Percentiles rank a stretch among this genome's conserved stretches.
phyloP scores from a whole-genome alignment of 2,329 filamentous ascomycete species.

The Epichloe aotearoae region DNA sequence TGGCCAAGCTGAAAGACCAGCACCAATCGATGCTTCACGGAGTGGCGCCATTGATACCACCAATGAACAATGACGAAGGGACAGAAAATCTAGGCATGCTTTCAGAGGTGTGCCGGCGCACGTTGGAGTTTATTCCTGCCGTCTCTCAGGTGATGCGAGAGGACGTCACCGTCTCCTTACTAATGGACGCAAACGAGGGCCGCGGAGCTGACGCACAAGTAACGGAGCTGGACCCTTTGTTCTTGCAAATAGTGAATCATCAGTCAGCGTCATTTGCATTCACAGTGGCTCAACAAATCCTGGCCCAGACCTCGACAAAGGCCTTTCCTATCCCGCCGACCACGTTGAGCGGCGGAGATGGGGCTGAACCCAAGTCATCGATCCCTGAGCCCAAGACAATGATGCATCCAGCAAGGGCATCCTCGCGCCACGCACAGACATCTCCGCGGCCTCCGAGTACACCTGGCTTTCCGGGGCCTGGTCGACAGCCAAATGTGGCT shows the following conservation, averaged over 20 bases:
- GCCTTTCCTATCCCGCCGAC: slow-evolving; percentile 53
- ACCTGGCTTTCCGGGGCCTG: slow-evolving; percentile 40
- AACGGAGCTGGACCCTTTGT: slow-evolving; percentile 19
- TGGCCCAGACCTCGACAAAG: slow-evolving; percentile 61
- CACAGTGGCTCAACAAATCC: slow-evolving; percentile 60
- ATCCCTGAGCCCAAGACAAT: slow-evolving; percentile 58
- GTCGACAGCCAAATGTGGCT: slow-evolving; percentile 23
- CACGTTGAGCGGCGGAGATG: slow-evolving; percentile 31
- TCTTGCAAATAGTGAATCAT: slow-evolving; percentile 52
- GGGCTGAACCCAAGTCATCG: slow-evolving; percentile 45
- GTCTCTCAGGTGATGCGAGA: slow-evolving; percentile 67
- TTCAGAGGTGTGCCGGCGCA: slow-evolving; percentile 74
- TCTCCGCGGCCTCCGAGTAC: slow-evolving; percentile 28
- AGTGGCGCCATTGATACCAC: slow-evolving; percentile 37
- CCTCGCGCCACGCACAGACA: slow-evolving; percentile 40
- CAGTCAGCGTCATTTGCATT: slow-evolving; percentile 69
- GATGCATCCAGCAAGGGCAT: slow-evolving; percentile 53
- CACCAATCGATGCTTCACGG: slow-evolving; percentile 45
- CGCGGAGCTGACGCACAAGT: slow-evolving; percentile 19
- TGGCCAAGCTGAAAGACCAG: slow-evolving; percentile 49
- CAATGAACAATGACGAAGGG: slow-evolving; percentile 41
- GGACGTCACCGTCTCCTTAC: slow-evolving; percentile 53
- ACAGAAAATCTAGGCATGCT: slow-evolving; percentile 64
- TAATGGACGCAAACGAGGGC: slow-evolving; percentile 27
- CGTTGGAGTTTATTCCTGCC: slow-evolving; percentile 71